Conservation (phyloP, 129 eudicot species). For the Arctium lappa region DNA sequence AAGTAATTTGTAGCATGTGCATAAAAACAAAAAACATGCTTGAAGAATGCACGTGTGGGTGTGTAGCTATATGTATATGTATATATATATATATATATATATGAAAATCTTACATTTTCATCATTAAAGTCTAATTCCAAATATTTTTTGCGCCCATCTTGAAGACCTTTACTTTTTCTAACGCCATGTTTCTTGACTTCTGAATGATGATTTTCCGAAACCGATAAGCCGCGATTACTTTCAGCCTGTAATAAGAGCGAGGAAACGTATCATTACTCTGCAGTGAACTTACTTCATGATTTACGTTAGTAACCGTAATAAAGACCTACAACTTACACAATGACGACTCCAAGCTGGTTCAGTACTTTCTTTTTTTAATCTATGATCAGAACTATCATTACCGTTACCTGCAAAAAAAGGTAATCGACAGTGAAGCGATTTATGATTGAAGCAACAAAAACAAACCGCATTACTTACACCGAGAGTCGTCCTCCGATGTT, state of each 20-base stretch:
- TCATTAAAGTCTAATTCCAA: conserved; percentile 60
- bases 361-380: conserved; percentile 26
- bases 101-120: conserved; percentile 58
- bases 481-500: conserved; percentile 26
- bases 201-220: conserved; percentile 35
- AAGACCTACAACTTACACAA: conserved; percentile 94
- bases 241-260: conserved; percentile 46
- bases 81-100: too few relatives aligned
- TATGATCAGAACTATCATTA: conserved; percentile 26
- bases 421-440: not conserved
- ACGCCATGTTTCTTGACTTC: conserved; percentile 33
- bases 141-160: conserved; percentile 32
- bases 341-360: conserved; percentile 42
- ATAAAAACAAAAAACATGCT: too few relatives aligned
- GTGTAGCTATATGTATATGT: too few relatives aligned
- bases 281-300: conserved; percentile 19
- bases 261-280: conserved; percentile 34
- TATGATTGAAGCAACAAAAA: not conserved
- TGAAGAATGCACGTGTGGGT: too few relatives aligned
- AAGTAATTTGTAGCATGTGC: too few relatives aligned
- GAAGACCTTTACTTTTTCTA: conserved; percentile 42
- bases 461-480: conserved; percentile 23
- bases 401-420: conserved; percentile 45
- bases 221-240: conserved; percentile 55
- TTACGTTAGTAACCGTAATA: conserved; percentile 32